Conservation (phyloP, 345 rosid genomes). For the Hirschfeldia incana region DNA sequence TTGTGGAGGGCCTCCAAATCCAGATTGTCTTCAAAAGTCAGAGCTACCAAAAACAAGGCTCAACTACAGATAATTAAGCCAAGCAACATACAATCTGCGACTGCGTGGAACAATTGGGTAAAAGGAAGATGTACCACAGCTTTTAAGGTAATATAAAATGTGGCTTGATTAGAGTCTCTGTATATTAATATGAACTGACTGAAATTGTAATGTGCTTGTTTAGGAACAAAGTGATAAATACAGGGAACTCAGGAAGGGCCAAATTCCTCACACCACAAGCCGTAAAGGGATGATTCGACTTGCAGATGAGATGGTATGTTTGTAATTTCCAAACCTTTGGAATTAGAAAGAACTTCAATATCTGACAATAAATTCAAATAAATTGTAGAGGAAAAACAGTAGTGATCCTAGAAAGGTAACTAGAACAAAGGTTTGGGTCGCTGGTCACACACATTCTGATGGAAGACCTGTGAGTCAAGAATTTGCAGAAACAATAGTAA, state of each 20-base stretch:
- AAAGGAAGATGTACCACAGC: not conserved
- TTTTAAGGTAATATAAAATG: not conserved
- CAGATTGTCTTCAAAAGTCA: not conserved
- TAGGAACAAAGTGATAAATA: not conserved
- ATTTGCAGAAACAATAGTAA: not conserved
- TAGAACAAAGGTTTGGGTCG: conserved; percentile 1
- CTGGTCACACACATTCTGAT: not conserved
- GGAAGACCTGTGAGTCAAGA: not conserved
- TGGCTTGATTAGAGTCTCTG: too few species aligned
- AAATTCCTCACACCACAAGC: not conserved
- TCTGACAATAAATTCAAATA: not conserved
- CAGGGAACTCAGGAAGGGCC: not conserved
- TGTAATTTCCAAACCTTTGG: not conserved
- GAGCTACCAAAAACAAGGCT: not conserved
- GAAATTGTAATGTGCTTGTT: too few species aligned
- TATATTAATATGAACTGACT: too few species aligned
- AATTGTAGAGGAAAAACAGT: not conserved
- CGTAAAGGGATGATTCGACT: not conserved
- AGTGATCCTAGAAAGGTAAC: not conserved
- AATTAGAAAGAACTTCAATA: too few species aligned
- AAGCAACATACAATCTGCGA: not conserved
- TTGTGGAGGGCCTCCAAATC: not conserved
- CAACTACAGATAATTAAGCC: not conserved
- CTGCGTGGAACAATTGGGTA: not conserved
- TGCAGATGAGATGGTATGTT: conserved; percentile 1